A percentile compares a stretch with the other conserved stretches of the same genome.
Evolutionary conservation across 1,139 yeast genomes (phyloP).

Genomic region (Geotrichum australiense): DNA sequence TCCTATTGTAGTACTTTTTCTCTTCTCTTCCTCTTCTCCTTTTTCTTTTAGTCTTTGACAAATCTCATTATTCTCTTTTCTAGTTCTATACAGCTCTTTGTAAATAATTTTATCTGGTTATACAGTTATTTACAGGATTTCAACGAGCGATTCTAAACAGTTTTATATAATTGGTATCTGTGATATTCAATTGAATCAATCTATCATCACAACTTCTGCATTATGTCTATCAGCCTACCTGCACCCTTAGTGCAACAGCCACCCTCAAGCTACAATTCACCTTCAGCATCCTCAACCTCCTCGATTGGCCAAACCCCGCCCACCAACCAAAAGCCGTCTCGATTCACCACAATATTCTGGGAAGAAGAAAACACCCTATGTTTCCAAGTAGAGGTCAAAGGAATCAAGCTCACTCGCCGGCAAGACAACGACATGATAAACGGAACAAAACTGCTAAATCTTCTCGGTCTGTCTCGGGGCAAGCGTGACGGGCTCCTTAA

Average conservation of each 20-base stretch:
- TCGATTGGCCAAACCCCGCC: constrained; percentile 26
- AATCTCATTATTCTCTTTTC: too few relatives aligned
- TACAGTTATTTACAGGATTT: too few relatives aligned
- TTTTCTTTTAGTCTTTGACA: too few relatives aligned
- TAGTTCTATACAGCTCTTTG: too few relatives aligned
- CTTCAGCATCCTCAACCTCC: constrained; percentile 14
- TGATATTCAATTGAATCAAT: too few relatives aligned
- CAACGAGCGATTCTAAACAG: too few relatives aligned
- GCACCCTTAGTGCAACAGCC: constrained; percentile 11
- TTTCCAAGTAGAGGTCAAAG: constrained; percentile 55
- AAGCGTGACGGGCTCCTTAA: constrained; percentile 85
- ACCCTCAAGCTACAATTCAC: background rate
- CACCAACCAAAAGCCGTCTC: constrained; percentile 59
- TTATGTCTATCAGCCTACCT: constrained; percentile 19
- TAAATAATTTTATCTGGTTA: too few relatives aligned
- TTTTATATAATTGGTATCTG: too few relatives aligned
- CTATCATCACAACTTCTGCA: constrained; percentile 4
- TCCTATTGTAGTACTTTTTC: too few relatives aligned
- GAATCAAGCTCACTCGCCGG: constrained; percentile 45
- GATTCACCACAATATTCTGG: constrained; percentile 95
- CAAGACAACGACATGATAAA: constrained; percentile 48
- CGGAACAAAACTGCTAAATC: constrained; percentile 51
- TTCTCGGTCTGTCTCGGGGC: constrained; percentile 52
- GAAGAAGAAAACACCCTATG: constrained; percentile 93
- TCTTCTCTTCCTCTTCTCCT: too few relatives aligned